phyloP scores from a whole-genome alignment of 306 rosid genomes.

The Dryas alaskensis region DNA sequence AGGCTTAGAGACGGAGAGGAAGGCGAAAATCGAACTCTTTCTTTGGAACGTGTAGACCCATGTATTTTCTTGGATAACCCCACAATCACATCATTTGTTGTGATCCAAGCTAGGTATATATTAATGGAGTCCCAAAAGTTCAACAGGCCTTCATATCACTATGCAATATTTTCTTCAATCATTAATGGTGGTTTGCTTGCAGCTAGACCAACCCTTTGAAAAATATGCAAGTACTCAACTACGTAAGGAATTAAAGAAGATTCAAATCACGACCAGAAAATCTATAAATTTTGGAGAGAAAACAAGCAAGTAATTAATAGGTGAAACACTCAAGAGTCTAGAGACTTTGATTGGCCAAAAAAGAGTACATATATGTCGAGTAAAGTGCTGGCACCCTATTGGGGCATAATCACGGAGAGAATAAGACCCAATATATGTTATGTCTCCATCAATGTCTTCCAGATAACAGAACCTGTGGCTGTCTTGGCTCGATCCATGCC shows the following conservation, averaged over 20 bases:
- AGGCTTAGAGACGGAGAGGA: no score
- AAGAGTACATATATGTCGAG: neutral
- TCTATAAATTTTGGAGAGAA: neutral
- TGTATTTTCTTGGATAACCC: no score
- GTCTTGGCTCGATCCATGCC: slow-evolving; percentile 40
- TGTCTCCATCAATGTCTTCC: slow-evolving; percentile 55
- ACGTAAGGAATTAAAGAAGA: neutral
- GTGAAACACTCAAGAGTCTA: neutral
- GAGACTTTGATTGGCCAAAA: neutral
- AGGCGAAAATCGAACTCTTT: no score
- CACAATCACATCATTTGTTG: no score
- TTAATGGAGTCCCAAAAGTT: no score
- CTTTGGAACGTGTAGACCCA: no score
- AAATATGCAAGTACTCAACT: neutral
- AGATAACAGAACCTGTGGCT: slow-evolving; percentile 21
- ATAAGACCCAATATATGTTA: slow-evolving; percentile 17
- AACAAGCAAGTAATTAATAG: neutral
- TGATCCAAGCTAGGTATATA: no score
- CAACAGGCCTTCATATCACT: no score
- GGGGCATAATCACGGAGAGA: slow-evolving; percentile 22
- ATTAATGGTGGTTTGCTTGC: neutral
- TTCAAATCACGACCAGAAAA: no score
- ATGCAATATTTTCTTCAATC: neutral
- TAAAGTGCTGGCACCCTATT: slow-evolving; percentile 33
- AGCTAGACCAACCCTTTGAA: neutral